phyloP scores from a whole-genome alignment of 1,284 basidiomycete genomes.

The Trichosporon sp. region DNA sequence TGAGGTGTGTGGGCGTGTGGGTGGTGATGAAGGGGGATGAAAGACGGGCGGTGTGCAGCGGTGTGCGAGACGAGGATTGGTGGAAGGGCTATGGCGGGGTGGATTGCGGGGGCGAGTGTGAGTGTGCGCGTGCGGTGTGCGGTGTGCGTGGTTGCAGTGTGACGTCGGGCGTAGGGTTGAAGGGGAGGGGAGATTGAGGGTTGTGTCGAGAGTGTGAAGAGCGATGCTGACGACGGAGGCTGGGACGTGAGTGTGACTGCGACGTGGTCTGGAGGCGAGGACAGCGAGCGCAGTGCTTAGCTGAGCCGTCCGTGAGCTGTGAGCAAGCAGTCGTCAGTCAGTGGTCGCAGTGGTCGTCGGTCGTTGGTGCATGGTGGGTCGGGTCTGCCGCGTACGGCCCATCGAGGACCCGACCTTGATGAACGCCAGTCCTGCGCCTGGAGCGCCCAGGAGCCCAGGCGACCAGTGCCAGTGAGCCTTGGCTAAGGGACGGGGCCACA shows the following conservation, averaged over 20 bases:
- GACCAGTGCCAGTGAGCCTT: background rate
- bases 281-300: background rate
- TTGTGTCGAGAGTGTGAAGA: slow-evolving; percentile 1
- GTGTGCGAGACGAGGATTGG: no score
- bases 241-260: background rate
- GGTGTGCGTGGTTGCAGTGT: background rate
- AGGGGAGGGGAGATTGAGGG: background rate
- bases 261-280: no score
- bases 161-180: slow-evolving; percentile 14
- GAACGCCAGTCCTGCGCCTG: background rate
- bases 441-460: background rate
- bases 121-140: no score
- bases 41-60: no score
- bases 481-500: background rate
- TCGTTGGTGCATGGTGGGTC: background rate
- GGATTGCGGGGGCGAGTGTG: no score
- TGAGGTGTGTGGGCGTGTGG: background rate
- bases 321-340: no score
- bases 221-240: background rate
- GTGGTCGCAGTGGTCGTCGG: no score
- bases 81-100: no score
- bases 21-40: background rate
- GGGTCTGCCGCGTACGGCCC: background rate
- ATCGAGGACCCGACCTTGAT: background rate
- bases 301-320: background rate